Evolutionary conservation across 2,329 filamentous ascomycete genomes (phyloP).

Genomic region (Tolypocladium ovalisporum): DNA sequence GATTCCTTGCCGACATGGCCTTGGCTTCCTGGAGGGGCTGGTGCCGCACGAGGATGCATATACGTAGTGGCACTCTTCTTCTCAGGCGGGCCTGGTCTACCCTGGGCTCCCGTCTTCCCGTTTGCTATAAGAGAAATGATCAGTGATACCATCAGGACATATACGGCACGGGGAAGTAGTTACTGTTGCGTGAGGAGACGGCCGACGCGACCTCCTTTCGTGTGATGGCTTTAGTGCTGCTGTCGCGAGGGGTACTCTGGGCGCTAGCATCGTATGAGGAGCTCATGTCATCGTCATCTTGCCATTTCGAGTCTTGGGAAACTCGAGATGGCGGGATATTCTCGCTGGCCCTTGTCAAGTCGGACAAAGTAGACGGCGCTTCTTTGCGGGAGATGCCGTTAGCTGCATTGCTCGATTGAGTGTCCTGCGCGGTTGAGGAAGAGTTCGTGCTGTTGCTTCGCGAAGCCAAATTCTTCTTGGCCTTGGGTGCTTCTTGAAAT

Average conservation of each 20-base stretch:
- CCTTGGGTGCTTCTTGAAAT: slow-evolving; percentile 70
- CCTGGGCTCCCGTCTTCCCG: slow-evolving; percentile 12
- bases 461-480: slow-evolving; percentile 34
- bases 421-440: slow-evolving; percentile 25
- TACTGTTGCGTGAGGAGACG: slow-evolving; percentile 30
- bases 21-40: slow-evolving; percentile 32
- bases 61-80: slow-evolving; percentile 36
- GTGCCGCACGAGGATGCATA: slow-evolving; percentile 46
- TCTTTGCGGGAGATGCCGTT: slow-evolving; percentile 20
- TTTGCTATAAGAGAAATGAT: slow-evolving; percentile 10
- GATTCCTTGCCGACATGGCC: slow-evolving; percentile 35
- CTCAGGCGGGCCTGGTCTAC: slow-evolving; percentile 12
- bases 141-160: slow-evolving; percentile 7
- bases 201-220: slow-evolving; percentile 52
- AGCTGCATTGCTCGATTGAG: slow-evolving; percentile 20
- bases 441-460: slow-evolving; percentile 32
- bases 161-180: slow-evolving; percentile 1
- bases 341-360: slow-evolving; percentile 25
- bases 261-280: slow-evolving; percentile 30
- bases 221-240: slow-evolving; percentile 37
- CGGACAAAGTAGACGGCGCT: slow-evolving; percentile 7
- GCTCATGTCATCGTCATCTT: slow-evolving; percentile 41
- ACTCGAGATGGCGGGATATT: slow-evolving; percentile 30
- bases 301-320: slow-evolving; percentile 47
- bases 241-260: slow-evolving; percentile 27